These are phyloP conservation scores for Heliocybe sulcata DNA, from an alignment of 1,284 basidiomycete genomes.

Conservation along the genomic window DNA sequence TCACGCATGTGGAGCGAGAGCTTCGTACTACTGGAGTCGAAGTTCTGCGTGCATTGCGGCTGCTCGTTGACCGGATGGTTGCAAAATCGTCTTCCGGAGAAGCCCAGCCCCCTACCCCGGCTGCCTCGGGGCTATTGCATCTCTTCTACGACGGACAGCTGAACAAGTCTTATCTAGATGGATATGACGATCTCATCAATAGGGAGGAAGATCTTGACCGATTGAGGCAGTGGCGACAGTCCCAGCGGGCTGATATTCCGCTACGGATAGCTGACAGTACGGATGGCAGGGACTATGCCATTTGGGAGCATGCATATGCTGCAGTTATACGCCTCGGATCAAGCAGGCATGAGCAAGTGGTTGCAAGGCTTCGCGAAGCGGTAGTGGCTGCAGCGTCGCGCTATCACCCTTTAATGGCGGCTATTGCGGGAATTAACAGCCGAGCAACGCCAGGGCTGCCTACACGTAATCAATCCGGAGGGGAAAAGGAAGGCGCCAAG, in stretches of 20 bases:
- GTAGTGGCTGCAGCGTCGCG: constrained; percentile 58
- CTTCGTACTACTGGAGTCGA: constrained; percentile 55
- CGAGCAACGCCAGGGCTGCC: constrained; percentile 15
- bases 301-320: constrained; percentile 71
- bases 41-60: constrained; percentile 46
- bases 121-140: constrained; percentile 42
- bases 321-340: constrained; percentile 33
- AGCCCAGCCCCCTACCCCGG: constrained; percentile 17
- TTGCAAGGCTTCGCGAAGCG: constrained; percentile 50
- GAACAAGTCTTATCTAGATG: constrained; percentile 42
- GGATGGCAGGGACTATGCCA: constrained; percentile 51
- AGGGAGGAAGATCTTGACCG: constrained; percentile 42
- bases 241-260: constrained; percentile 41
- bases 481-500: constrained; percentile 44
- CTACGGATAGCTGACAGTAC: constrained; percentile 63
- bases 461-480: constrained; percentile 26
- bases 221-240: constrained; percentile 56
- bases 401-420: constrained; percentile 61
- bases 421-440: constrained; percentile 38
- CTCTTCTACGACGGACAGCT: constrained; percentile 40
- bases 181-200: constrained; percentile 61
- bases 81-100: constrained; percentile 21
- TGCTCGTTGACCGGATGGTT: constrained; percentile 34
- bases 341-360: background rate
- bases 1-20: constrained; percentile 51